phyloP scores from a whole-genome alignment of 306 rosid species.

The Cajanus cajan region DNA sequence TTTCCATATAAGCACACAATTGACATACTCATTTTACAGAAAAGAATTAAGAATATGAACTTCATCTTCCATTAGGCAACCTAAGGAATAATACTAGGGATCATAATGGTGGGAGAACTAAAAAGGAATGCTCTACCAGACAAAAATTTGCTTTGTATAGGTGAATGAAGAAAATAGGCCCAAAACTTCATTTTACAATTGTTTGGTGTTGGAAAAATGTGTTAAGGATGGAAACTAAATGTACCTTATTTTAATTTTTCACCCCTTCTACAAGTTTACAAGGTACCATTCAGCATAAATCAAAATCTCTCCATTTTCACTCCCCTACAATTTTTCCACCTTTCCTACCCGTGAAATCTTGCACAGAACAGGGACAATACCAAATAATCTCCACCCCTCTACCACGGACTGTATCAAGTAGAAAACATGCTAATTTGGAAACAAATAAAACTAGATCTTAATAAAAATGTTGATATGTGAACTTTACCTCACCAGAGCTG shows the following conservation, averaged over 20 bases:
- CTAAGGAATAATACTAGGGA: not conserved
- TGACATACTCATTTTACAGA: not conserved
- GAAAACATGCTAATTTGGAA: not conserved
- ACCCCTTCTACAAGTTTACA: not conserved
- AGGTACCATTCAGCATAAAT: not conserved
- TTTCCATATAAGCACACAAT: not conserved
- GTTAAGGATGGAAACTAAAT: not conserved
- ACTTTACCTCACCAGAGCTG: conserved; percentile 7
- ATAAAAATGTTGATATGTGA: not conserved
- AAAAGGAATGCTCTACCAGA: not conserved
- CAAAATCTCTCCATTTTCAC: not conserved
- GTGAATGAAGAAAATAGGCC: not conserved
- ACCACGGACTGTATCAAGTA: not conserved
- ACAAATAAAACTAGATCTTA: not conserved
- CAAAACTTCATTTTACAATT: not conserved
- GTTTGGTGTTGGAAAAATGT: not conserved
- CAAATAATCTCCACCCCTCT: not conserved
- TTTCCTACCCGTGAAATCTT: not conserved
- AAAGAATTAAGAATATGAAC: not conserved
- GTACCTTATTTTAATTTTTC: not conserved
- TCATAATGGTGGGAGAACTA: not conserved
- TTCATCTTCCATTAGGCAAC: not conserved
- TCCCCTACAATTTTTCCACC: not conserved
- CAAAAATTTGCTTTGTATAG: not conserved
- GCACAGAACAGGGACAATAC: not conserved